Percentiles rank a stretch among this genome's conserved stretches.
Conservation (phyloP, 2,329 filamentous ascomycete species). For the Thelonectria olida region DNA sequence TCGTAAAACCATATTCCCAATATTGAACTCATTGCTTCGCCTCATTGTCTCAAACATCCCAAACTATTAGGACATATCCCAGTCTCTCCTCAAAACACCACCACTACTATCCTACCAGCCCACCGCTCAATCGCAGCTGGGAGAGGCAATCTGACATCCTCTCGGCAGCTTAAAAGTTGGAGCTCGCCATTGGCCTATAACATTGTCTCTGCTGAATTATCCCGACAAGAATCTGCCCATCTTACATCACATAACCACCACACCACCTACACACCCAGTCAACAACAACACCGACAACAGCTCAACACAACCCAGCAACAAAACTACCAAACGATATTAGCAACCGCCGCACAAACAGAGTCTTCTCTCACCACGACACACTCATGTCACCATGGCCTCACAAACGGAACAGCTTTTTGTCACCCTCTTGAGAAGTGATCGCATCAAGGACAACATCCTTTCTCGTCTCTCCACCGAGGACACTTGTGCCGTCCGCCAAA, state of each 20-base stretch:
- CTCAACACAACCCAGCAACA: conserved; percentile 6
- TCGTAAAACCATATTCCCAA: not conserved
- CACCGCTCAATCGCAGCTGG: conserved; percentile 24
- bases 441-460: conserved; percentile 61
- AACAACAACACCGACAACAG: conserved; percentile 14
- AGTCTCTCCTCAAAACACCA: conserved; percentile 14
- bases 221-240: conserved; percentile 23
- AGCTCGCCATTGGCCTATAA: conserved; percentile 19
- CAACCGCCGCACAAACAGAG: not conserved
- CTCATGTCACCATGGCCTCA: conserved; percentile 60
- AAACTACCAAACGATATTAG: not conserved
- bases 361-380: conserved; percentile 51
- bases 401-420: conserved; percentile 58
- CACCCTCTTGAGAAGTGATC: conserved; percentile 63
- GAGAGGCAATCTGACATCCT: conserved; percentile 8
- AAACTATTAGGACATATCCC: not conserved
- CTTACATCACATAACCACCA: conserved; percentile 28
- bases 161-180: not conserved
- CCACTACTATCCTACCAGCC: conserved; percentile 7
- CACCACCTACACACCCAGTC: too few species aligned
- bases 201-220: conserved; percentile 2
- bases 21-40: not conserved
- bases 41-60: conserved; percentile 9
- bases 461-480: conserved; percentile 59
- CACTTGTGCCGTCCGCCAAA: conserved; percentile 69